Evolutionary conservation across 2,329 filamentous ascomycete genomes (phyloP).

Genomic region (Tolypocladium inflatum): DNA sequence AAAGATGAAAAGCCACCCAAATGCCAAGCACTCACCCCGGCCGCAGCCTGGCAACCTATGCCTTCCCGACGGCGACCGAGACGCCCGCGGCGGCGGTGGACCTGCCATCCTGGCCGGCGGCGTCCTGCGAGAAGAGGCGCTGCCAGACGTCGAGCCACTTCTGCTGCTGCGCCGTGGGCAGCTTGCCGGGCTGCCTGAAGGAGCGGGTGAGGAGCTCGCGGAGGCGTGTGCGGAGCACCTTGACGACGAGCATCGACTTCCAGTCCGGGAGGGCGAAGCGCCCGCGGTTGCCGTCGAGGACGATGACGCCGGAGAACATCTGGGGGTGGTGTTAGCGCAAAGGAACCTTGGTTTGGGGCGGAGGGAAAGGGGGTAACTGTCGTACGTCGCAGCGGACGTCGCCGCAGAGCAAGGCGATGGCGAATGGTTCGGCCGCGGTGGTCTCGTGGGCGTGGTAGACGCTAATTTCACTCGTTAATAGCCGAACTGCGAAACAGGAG

Average conservation of each 20-base stretch:
- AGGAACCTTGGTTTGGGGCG: not conserved
- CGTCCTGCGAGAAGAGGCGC: conserved; percentile 52
- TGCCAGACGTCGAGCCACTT: conserved; percentile 71
- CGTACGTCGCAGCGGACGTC: conserved; percentile 78
- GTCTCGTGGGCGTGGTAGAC: conserved; percentile 89
- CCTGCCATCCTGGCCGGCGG: conserved; percentile 21
- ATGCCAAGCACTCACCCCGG: not conserved
- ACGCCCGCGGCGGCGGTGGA: conserved; percentile 33
- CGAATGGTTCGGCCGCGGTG: conserved; percentile 69
- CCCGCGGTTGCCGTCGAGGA: conserved; percentile 79
- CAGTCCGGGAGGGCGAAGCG: conserved; percentile 79
- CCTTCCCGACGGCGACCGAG: conserved; percentile 16
- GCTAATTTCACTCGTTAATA: conserved; percentile 25
- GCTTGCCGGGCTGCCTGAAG: conserved; percentile 58
- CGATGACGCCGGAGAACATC: conserved; percentile 79
- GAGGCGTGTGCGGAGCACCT: conserved; percentile 63
- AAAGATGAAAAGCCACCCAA: not conserved
- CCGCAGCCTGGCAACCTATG: conserved; percentile 10
- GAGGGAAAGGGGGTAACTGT: not conserved
- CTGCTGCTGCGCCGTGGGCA: conserved; percentile 56
- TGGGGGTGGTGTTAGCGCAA: conserved; percentile 21
- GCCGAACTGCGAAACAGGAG: not conserved
- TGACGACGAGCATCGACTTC: conserved; percentile 86
- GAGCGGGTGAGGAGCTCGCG: conserved; percentile 64
- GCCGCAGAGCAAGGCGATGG: conserved; percentile 75